A percentile compares a stretch with the other conserved stretches of the same genome.
phyloP scores from a whole-genome alignment of 805 yeast genomes.

The Naumovozyma dairenensis region DNA sequence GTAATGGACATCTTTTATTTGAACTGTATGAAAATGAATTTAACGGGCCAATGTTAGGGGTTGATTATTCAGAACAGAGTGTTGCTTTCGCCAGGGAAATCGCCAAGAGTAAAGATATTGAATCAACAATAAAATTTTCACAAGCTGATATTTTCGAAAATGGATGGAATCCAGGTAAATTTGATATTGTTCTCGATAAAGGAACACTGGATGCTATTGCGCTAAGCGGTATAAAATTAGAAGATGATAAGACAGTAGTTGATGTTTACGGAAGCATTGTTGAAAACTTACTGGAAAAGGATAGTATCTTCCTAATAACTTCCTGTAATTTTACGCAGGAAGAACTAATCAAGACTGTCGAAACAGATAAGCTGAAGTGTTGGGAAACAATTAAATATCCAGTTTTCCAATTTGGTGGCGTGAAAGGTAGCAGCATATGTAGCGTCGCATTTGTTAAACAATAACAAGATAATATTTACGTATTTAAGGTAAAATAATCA shows the following conservation, averaged over 20 bases:
- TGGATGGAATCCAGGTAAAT: constrained; percentile 33
- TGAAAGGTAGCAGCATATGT: constrained; percentile 78
- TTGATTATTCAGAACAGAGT: constrained; percentile 82
- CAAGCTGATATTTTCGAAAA: constrained; percentile 59
- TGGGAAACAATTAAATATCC: constrained; percentile 73
- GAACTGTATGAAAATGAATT: constrained; percentile 56
- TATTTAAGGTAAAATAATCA: neutral
- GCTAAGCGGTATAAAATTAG: constrained; percentile 50
- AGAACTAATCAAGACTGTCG: constrained; percentile 53
- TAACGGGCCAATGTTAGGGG: constrained; percentile 52
- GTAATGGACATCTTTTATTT: constrained; percentile 85
- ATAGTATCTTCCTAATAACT: constrained; percentile 65
- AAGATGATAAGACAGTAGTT: constrained; percentile 37
- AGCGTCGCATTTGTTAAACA: constrained; percentile 63
- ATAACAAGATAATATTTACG: constrained; percentile 4
- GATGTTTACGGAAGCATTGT: constrained; percentile 58
- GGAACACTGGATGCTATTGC: constrained; percentile 98
- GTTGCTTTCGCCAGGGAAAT: constrained; percentile 62
- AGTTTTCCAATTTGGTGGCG: constrained; percentile 80
- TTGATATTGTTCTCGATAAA: constrained; percentile 78
- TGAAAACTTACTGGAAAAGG: constrained; percentile 41
- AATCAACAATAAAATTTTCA: constrained; percentile 39
- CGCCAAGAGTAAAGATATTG: constrained; percentile 32
- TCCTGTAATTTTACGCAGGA: constrained; percentile 88
- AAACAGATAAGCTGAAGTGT: constrained; percentile 37